phyloP scores from a whole-genome alignment of 805 yeast species.

The Danielia oregonensis region DNA sequence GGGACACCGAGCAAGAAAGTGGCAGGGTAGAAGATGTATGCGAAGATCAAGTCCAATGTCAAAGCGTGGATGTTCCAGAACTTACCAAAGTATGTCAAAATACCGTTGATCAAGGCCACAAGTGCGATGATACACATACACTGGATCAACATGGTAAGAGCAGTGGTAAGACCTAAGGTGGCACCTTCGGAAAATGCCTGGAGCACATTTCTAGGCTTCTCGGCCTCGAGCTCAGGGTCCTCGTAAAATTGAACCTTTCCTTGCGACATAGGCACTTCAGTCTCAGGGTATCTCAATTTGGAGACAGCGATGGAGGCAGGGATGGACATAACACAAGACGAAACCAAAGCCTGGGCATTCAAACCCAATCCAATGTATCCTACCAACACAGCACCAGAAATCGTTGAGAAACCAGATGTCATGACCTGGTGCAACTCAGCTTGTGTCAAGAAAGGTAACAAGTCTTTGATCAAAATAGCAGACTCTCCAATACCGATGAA shows the following conservation, averaged over 20 bases:
- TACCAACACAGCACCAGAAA: constrained; percentile 60
- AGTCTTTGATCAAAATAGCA: constrained; percentile 57
- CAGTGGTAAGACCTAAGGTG: constrained; percentile 52
- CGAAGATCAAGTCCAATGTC: constrained; percentile 52
- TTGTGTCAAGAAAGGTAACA: constrained; percentile 53
- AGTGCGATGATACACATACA: constrained; percentile 59
- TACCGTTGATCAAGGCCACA: constrained; percentile 52
- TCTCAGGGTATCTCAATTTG: constrained; percentile 57
- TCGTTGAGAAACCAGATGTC: constrained; percentile 62
- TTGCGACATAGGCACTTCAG: constrained; percentile 49
- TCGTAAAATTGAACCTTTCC: constrained; percentile 49
- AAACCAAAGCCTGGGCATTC: constrained; percentile 57
- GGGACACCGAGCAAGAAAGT: constrained; percentile 52
- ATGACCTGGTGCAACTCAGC: constrained; percentile 62
- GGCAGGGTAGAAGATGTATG: constrained; percentile 58
- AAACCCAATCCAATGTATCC: constrained; percentile 62
- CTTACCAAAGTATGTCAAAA: constrained; percentile 57
- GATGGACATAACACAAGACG: constrained; percentile 68
- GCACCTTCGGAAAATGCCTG: constrained; percentile 61
- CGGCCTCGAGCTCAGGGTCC: constrained; percentile 27
- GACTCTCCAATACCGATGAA: constrained; percentile 66
- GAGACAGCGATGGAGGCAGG: constrained; percentile 62
- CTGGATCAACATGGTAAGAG: constrained; percentile 54
- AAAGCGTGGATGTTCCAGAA: constrained; percentile 56
- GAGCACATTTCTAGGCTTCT: constrained; percentile 45